phyloP scores from a whole-genome alignment of 768 basidiomycete species.

The Naematelia encephala region DNA sequence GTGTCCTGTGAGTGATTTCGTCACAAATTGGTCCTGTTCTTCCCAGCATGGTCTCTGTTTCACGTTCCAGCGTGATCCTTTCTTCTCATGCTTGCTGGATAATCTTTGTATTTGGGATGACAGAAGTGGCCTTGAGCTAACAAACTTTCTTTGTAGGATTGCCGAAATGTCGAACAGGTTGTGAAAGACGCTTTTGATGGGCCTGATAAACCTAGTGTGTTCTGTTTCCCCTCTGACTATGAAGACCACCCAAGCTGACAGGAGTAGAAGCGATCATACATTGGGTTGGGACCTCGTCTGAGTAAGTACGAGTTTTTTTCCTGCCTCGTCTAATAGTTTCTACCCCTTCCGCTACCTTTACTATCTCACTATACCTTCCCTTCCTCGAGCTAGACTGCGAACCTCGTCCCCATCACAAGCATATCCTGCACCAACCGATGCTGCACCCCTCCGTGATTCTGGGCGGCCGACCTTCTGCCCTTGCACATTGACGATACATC shows the following conservation, averaged over 20 bases:
- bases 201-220: conserved; percentile 42
- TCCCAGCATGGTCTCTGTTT: neutral
- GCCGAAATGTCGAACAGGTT: conserved; percentile 36
- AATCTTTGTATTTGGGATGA: neutral
- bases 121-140: conserved; percentile 8
- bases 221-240: neutral
- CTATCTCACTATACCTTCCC: neutral
- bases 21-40: neutral
- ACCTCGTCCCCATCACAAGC: neutral
- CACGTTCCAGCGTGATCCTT: neutral
- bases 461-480: neutral
- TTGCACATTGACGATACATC: neutral
- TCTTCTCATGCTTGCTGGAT: neutral
- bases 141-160: conserved; percentile 39
- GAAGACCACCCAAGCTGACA: neutral
- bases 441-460: neutral
- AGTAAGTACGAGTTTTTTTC: conserved; percentile 21
- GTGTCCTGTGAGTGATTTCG: conserved; percentile 42
- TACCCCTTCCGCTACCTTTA: neutral
- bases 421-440: neutral
- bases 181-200: conserved; percentile 42
- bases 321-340: neutral
- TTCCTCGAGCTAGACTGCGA: neutral
- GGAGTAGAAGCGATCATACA: conserved; percentile 40
- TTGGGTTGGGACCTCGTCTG: conserved; percentile 40